These are phyloP conservation scores for Chlorella vulgaris DNA, from an alignment of 139 green algal genomes.

Conservation along the genomic window DNA sequence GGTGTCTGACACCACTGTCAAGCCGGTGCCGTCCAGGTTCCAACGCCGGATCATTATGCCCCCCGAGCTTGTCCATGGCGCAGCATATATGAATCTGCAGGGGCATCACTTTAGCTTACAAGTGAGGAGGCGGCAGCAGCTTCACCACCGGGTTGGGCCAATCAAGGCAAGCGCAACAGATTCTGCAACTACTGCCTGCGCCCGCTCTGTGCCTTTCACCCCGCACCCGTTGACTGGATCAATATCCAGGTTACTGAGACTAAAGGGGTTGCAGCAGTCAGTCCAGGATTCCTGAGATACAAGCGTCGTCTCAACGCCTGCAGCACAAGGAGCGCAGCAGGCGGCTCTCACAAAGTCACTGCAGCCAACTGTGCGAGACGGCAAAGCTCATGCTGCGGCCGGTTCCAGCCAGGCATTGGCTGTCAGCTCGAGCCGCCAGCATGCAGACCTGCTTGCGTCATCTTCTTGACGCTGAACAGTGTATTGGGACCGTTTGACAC, in stretches of 20 bases:
- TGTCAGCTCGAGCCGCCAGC: not conserved
- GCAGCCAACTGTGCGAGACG: not conserved
- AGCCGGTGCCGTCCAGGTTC: not conserved
- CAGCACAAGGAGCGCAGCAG: not conserved
- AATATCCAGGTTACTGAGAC: not conserved
- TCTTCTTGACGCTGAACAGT: not conserved
- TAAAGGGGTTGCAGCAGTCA: not conserved
- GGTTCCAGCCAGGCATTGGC: too few relatives aligned
- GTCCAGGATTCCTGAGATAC: not conserved
- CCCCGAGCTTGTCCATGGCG: not conserved
- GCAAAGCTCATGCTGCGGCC: not conserved
- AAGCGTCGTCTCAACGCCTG: not conserved
- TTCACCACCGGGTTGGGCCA: too few relatives aligned
- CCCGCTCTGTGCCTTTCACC: too few relatives aligned
- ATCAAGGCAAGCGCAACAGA: too few relatives aligned
- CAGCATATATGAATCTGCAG: not conserved
- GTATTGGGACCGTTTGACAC: not conserved
- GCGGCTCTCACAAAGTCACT: too few relatives aligned
- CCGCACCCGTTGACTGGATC: not conserved
- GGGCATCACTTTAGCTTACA: too few relatives aligned
- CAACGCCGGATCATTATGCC: not conserved
- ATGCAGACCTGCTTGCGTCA: too few relatives aligned
- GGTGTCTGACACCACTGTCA: not conserved
- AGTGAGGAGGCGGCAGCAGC: too few relatives aligned
- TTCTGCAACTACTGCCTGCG: too few relatives aligned